These are phyloP conservation scores for Chaetomiaceae sp. DNA, from an alignment of 2,329 filamentous ascomycete species.

Conservation along the genomic window DNA sequence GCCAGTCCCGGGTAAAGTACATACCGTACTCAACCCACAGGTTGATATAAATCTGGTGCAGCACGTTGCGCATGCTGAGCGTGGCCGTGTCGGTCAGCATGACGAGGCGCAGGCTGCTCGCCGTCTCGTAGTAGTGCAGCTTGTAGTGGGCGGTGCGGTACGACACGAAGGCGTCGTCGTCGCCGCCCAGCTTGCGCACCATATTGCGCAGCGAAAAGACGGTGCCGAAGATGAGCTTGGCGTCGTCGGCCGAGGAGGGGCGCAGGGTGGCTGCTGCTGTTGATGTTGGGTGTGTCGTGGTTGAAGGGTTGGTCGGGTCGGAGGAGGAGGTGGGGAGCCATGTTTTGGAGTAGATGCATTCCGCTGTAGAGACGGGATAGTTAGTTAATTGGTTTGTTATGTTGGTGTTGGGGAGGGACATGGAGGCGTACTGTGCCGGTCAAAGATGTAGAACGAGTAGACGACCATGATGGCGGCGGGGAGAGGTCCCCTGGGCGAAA, in stretches of 20 bases:
- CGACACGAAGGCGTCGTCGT: constrained; percentile 91
- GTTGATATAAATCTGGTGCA: constrained; percentile 98
- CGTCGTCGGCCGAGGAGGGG: constrained; percentile 66
- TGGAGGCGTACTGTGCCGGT: constrained; percentile 76
- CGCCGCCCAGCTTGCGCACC: constrained; percentile 88
- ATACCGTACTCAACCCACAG: constrained; percentile 92
- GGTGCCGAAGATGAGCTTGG: constrained; percentile 95
- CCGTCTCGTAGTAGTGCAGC: constrained; percentile 98
- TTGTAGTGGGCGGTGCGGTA: constrained; percentile 95
- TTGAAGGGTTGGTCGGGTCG: constrained; percentile 18
- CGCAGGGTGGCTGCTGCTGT: constrained; percentile 17
- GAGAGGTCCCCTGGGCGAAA: constrained; percentile 11
- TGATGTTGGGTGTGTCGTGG: constrained; percentile 12
- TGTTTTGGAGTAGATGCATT: constrained; percentile 91
- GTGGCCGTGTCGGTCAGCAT: constrained; percentile 90
- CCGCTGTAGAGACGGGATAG: constrained; percentile 59
- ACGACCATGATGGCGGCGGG: constrained; percentile 75
- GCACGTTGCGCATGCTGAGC: constrained; percentile 84
- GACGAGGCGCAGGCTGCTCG: constrained; percentile 91
- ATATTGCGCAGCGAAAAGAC: constrained; percentile 96
- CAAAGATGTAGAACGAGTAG: constrained; percentile 98
- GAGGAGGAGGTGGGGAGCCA: constrained; percentile 56
- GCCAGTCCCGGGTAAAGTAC: constrained; percentile 25
- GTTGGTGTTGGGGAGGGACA: not conserved
- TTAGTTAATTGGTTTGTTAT: not conserved